A percentile compares a stretch with the other conserved stretches of the same genome.
Conservation (phyloP, 345 rosid genomes). For the Abelmoschus esculentus region DNA sequence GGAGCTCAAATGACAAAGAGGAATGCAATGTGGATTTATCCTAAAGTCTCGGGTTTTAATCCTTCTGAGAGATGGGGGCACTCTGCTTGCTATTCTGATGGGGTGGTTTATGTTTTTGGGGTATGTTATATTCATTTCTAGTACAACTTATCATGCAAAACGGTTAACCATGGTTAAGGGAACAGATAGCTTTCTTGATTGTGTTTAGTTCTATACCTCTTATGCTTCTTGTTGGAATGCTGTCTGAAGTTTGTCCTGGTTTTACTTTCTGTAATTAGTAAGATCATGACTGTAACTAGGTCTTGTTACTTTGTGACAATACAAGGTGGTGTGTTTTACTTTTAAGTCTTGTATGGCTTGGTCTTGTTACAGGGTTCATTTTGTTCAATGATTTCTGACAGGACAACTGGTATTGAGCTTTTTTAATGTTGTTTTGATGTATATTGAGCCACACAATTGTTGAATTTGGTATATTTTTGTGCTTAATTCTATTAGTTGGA, state of each 20-base stretch:
- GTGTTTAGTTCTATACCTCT: conserved; percentile 14
- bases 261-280: conserved; percentile 23
- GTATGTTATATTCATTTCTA: conserved; percentile 21
- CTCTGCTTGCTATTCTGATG: conserved; percentile 59
- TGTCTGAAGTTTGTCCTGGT: conserved; percentile 12
- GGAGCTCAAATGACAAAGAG: conserved; percentile 35
- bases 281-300: conserved; percentile 12
- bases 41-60: conserved; percentile 43
- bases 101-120: conserved; percentile 58
- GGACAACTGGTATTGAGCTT: not conserved
- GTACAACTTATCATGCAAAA: not conserved
- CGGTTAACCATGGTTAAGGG: conserved; percentile 18
- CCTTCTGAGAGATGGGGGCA: conserved; percentile 87
- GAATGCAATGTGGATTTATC: conserved; percentile 69
- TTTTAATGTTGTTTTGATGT: not conserved
- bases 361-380: not conserved
- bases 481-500: not conserved
- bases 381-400: not conserved
- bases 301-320: not conserved
- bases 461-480: not conserved
- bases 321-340: too few species aligned
- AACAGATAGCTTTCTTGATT: conserved; percentile 14
- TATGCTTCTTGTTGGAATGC: conserved; percentile 12
- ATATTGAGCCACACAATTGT: not conserved
- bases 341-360: not conserved